phyloP scores from a whole-genome alignment of 768 basidiomycete genomes.

The Tylopilus felleus region DNA sequence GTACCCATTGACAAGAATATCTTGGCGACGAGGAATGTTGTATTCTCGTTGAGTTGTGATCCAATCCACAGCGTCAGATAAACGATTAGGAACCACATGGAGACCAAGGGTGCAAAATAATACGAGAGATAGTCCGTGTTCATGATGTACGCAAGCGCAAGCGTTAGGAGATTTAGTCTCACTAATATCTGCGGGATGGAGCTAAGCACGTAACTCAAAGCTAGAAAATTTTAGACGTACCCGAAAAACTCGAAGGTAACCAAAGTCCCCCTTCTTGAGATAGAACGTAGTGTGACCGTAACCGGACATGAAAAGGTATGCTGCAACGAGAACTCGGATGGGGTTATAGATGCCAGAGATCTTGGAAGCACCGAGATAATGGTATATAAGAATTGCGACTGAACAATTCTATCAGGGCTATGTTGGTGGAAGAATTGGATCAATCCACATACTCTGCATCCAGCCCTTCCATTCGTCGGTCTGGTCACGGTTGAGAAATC shows the following conservation, averaged over 20 bases:
- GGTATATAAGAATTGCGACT: conserved; percentile 92
- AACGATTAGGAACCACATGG: conserved; percentile 87
- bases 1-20: conserved; percentile 60
- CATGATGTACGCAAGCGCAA: conserved; percentile 85
- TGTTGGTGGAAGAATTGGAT: not conserved
- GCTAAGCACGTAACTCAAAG: not conserved
- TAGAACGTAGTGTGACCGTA: conserved; percentile 90
- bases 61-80: conserved; percentile 76
- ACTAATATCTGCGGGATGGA: conserved; percentile 55
- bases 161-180: conserved; percentile 78
- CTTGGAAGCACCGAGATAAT: conserved; percentile 87
- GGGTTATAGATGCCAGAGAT: conserved; percentile 93
- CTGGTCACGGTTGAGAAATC: conserved; percentile 88
- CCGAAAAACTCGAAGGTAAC: conserved; percentile 71
- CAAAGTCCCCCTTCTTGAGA: conserved; percentile 85
- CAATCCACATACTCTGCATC: conserved; percentile 78
- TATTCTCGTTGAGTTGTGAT: conserved; percentile 67
- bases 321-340: conserved; percentile 81
- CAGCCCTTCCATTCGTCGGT: conserved; percentile 98
- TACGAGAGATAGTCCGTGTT: conserved; percentile 89
- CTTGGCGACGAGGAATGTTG: conserved; percentile 66
- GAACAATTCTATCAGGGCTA: conserved; percentile 1
- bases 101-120: conserved; percentile 88
- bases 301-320: conserved; percentile 91
- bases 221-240: conserved; percentile 34